A percentile compares a stretch with the other conserved stretches of the same genome.
phyloP scores from a whole-genome alignment of 2,329 filamentous ascomycete species.

The Pyrenophora teres region DNA sequence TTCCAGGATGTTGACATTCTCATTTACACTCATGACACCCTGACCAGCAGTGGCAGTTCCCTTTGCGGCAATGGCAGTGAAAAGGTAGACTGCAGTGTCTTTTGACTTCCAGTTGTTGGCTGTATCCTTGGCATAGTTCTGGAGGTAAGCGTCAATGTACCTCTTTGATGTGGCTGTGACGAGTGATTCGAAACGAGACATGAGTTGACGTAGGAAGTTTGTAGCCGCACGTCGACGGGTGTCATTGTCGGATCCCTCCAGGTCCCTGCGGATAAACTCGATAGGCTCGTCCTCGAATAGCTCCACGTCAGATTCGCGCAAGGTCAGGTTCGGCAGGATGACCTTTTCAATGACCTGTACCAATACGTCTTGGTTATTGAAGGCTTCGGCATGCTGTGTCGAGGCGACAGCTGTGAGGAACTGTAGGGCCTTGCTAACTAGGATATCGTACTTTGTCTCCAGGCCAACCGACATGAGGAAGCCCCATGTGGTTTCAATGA shows the following conservation, averaged over 20 bases:
- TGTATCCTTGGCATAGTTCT: slow-evolving; percentile 68
- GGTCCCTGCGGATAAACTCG: slow-evolving; percentile 92
- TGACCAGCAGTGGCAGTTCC: slow-evolving; percentile 84
- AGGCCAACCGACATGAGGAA: slow-evolving; percentile 83
- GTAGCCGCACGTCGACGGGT: slow-evolving; percentile 90
- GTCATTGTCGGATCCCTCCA: slow-evolving; percentile 95
- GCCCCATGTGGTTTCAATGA: slow-evolving; percentile 89
- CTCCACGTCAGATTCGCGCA: slow-evolving; percentile 92
- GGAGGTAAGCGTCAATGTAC: slow-evolving; percentile 85
- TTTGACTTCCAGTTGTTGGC: slow-evolving; percentile 89
- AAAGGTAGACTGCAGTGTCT: slow-evolving; percentile 97
- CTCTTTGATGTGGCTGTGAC: slow-evolving; percentile 86
- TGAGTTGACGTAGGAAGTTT: slow-evolving; percentile 87
- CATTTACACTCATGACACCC: slow-evolving; percentile 88
- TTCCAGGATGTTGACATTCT: slow-evolving; percentile 79
- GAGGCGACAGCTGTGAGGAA: slow-evolving; percentile 90
- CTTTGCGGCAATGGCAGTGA: slow-evolving; percentile 91
- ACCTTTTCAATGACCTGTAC: slow-evolving; percentile 94
- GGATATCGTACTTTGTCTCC: slow-evolving; percentile 89
- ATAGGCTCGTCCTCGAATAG: slow-evolving; percentile 98
- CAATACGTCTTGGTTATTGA: slow-evolving; percentile 80
- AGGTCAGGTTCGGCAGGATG: slow-evolving; percentile 86
- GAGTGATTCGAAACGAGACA: slow-evolving; percentile 82
- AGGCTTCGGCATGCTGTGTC: slow-evolving; percentile 76
- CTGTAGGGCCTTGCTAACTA: slow-evolving; percentile 92